Percentiles rank a stretch among this genome's conserved stretches.
phyloP scores from a whole-genome alignment of 169 alveolate species.

The Amoebophrya sp. region DNA sequence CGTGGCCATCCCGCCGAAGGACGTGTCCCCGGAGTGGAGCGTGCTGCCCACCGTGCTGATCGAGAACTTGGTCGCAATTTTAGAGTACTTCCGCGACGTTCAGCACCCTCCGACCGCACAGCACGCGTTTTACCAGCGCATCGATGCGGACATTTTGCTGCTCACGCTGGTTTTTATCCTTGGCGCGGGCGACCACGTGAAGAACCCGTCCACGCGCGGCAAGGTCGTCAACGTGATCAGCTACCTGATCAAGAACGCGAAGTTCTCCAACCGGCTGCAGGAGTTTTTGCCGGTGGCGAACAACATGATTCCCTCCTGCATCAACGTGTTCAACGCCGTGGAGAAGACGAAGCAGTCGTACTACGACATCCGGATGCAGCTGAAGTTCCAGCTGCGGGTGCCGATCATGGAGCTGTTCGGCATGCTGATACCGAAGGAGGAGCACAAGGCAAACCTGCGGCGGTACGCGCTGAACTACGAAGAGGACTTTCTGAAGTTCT shows the following conservation, averaged over 20 bases:
- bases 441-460: not conserved
- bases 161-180: not conserved
- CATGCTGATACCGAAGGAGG: not conserved
- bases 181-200: not conserved
- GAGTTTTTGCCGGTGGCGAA: not conserved
- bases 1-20: not conserved
- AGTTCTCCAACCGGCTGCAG: not conserved
- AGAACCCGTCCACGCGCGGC: not conserved
- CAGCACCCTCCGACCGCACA: not conserved
- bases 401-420: constrained; percentile 10
- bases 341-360: constrained; percentile 14
- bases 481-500: constrained; percentile 10
- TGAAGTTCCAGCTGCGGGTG: constrained; percentile 12
- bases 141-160: not conserved
- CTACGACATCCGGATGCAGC: constrained; percentile 16
- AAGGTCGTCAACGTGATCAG: not conserved
- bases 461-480: not conserved
- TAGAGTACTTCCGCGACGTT: not conserved
- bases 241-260: not conserved
- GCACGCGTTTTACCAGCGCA: not conserved
- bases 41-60: not conserved
- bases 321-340: constrained; percentile 13
- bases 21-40: not conserved
- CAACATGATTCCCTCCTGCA: not conserved
- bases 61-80: not conserved